phyloP scores from a whole-genome alignment of 805 yeast genomes.

The Yarrowia hollandica region DNA sequence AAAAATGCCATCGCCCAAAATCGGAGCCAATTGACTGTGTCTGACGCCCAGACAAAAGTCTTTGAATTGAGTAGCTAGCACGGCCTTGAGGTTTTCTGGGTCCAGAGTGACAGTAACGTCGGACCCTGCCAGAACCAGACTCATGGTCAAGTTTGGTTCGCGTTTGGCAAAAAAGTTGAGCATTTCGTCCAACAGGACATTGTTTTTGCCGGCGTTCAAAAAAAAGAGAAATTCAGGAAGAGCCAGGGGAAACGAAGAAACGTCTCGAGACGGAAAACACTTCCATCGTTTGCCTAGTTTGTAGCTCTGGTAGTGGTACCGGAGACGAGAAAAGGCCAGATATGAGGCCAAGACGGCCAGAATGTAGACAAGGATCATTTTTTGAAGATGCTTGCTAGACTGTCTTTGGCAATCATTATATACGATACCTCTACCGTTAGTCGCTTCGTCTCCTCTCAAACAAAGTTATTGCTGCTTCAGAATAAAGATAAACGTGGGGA shows the following conservation, averaged over 20 bases:
- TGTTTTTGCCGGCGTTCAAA: background rate
- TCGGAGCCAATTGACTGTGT: slow-evolving; percentile 35
- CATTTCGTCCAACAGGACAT: background rate
- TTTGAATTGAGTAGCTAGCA: slow-evolving; percentile 40
- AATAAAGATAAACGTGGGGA: no score
- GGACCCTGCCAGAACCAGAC: background rate
- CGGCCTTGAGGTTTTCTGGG: slow-evolving; percentile 41
- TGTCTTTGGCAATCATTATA: no score
- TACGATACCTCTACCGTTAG: no score
- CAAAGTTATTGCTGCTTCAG: no score
- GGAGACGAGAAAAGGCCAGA: background rate
- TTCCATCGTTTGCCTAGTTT: background rate
- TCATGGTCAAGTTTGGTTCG: background rate
- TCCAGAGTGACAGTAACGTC: slow-evolving; percentile 35
- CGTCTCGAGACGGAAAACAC: background rate
- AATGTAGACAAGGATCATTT: background rate
- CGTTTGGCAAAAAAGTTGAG: background rate
- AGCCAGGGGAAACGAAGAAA: background rate
- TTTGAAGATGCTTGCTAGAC: no score
- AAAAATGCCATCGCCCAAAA: slow-evolving; percentile 44
- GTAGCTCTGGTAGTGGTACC: background rate
- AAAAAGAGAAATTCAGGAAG: background rate
- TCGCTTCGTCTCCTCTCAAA: no score
- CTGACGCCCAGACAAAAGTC: slow-evolving; percentile 40
- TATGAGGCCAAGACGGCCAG: background rate